These are phyloP conservation scores for Logfia minima DNA, from an alignment of 129 eudicot species.

Conservation along the genomic window DNA sequence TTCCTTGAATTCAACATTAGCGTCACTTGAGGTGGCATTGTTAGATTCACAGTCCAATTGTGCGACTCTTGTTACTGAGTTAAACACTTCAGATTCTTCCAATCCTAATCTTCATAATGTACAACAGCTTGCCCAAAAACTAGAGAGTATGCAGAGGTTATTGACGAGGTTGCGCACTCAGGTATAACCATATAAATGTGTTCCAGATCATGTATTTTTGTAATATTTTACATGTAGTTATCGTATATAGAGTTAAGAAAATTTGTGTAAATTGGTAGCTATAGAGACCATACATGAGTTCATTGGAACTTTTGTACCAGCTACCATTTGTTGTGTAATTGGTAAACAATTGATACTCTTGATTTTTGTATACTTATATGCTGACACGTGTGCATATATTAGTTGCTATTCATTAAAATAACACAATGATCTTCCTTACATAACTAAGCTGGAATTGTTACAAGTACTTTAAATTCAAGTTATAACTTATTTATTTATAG, in stretches of 20 bases:
- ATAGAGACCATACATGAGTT: background rate
- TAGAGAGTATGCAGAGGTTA: slow-evolving; percentile 63
- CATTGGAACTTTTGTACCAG: background rate
- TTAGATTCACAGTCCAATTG: slow-evolving; percentile 59
- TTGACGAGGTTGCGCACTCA: slow-evolving; percentile 48
- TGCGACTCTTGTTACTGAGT: slow-evolving; percentile 45
- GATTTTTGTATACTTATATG: background rate
- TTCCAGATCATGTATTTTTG: background rate
- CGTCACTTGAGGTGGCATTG: slow-evolving; percentile 58
- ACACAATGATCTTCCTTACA: too few species aligned
- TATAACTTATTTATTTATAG: background rate
- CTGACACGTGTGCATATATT: background rate
- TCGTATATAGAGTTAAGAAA: background rate
- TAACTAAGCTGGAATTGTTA: too few species aligned
- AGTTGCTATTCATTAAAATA: too few species aligned
- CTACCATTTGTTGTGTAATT: background rate
- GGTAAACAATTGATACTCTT: background rate
- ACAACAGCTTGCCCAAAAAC: slow-evolving; percentile 50
- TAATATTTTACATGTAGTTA: background rate
- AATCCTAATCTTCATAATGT: slow-evolving; percentile 38
- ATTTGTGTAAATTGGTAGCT: background rate
- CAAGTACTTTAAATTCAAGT: background rate
- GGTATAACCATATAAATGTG: slow-evolving; percentile 5
- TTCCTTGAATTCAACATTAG: slow-evolving; percentile 43
- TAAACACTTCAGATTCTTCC: slow-evolving; percentile 38